Conservation (phyloP, 2,329 filamentous ascomycete genomes). For the Phoma sp. region DNA sequence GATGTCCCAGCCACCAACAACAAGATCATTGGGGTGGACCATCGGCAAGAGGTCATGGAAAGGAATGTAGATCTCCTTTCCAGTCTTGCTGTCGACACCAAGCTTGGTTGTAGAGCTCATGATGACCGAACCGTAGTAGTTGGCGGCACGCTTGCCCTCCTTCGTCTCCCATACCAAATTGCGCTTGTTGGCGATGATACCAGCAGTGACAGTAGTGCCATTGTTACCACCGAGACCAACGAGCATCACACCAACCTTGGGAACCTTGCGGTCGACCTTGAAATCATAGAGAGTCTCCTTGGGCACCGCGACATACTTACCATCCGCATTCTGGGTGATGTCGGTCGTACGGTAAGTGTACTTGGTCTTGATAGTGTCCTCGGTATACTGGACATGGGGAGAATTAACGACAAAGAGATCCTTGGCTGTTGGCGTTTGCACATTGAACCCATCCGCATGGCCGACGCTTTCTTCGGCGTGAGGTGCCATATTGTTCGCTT, state of each 20-base stretch:
- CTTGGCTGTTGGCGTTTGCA: slow-evolving; percentile 55
- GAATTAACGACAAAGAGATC: slow-evolving; percentile 86
- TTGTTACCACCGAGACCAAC: slow-evolving; percentile 99
- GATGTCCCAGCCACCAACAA: slow-evolving; percentile 97
- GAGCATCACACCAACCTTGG: slow-evolving; percentile 95
- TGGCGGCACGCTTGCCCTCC: slow-evolving; percentile 81
- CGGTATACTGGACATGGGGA: slow-evolving; percentile 90
- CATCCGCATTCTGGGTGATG: slow-evolving; percentile 72
- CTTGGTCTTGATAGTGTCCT: slow-evolving; percentile 85
- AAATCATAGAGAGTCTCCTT: slow-evolving; percentile 94
- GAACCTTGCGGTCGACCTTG: slow-evolving; percentile 92
- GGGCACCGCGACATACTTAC: slow-evolving; percentile 82
- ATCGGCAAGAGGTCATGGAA: slow-evolving; percentile 94
- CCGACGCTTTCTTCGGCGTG: slow-evolving; percentile 75
- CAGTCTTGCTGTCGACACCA: slow-evolving; percentile 81
- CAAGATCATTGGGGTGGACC: slow-evolving; percentile 95
- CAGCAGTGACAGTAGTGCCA: slow-evolving; percentile 93
- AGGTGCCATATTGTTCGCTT: slow-evolving; percentile 77
- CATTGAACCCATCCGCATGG: slow-evolving; percentile 59
- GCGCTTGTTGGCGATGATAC: slow-evolving; percentile 93
- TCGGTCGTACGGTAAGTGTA: slow-evolving; percentile 96
- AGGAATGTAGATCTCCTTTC: slow-evolving; percentile 91
- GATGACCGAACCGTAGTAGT: slow-evolving; percentile 98
- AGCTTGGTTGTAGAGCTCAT: slow-evolving; percentile 99
- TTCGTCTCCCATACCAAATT: slow-evolving; percentile 90